Percentiles rank a stretch among this genome's conserved stretches.
These are phyloP conservation scores for Tylopilus sp. DNA, from an alignment of 1,284 basidiomycete genomes.

Conservation along the genomic window DNA sequence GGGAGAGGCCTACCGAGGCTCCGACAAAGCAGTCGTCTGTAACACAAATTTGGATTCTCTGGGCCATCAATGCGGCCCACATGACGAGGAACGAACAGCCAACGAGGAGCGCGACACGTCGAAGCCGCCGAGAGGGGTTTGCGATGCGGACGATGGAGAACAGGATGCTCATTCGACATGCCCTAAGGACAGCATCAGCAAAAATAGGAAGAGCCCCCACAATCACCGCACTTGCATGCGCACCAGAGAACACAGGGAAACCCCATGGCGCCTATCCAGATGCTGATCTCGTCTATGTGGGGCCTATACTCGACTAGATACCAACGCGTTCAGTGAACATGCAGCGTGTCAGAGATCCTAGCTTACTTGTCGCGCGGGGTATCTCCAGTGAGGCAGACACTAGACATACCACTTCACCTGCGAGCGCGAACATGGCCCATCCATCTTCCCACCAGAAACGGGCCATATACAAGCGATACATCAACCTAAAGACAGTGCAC, in stretches of 20 bases:
- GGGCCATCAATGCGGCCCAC: slow-evolving; percentile 24
- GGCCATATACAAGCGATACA: slow-evolving; percentile 18
- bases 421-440: slow-evolving; percentile 27
- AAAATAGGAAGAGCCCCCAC: not conserved
- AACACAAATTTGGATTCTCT: slow-evolving; percentile 17
- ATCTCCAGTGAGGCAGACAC: slow-evolving; percentile 1
- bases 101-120: slow-evolving; percentile 7
- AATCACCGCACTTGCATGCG: not conserved
- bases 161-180: slow-evolving; percentile 26
- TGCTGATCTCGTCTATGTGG: not conserved
- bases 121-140: slow-evolving; percentile 11
- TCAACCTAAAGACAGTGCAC: slow-evolving; percentile 26
- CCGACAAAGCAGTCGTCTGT: slow-evolving; percentile 3
- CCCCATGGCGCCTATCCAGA: slow-evolving; percentile 18
- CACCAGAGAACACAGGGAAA: slow-evolving; percentile 27
- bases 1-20: slow-evolving; percentile 9
- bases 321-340: not conserved
- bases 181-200: slow-evolving; percentile 14
- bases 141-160: slow-evolving; percentile 23
- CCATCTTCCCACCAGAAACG: slow-evolving; percentile 33
- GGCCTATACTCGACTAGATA: not conserved
- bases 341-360: not conserved
- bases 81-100: slow-evolving; percentile 22
- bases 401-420: slow-evolving; percentile 18
- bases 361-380: slow-evolving; percentile 11